phyloP scores from a whole-genome alignment of 1,284 basidiomycete species.

The Marasmius sp. region DNA sequence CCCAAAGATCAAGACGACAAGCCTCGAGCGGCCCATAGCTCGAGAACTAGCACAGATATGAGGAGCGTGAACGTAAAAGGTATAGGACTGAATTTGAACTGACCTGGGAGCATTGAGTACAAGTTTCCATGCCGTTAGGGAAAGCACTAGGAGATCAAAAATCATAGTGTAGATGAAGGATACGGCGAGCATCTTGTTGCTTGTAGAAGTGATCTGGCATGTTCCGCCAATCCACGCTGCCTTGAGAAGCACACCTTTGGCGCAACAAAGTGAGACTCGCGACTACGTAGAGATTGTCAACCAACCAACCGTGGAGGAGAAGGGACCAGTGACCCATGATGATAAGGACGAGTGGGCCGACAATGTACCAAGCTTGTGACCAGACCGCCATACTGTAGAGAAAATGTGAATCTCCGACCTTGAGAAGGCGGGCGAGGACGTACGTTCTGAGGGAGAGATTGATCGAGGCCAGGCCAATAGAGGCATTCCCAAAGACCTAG shows the following conservation, averaged over 20 bases:
- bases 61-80: neutral
- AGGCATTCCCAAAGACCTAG: constrained; percentile 58
- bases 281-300: neutral
- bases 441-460: constrained; percentile 79
- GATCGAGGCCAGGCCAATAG: constrained; percentile 75
- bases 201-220: constrained; percentile 56
- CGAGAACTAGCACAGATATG: constrained; percentile 16
- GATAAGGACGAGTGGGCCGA: constrained; percentile 51
- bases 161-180: constrained; percentile 73
- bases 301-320: constrained; percentile 61
- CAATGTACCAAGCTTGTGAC: constrained; percentile 61
- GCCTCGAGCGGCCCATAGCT: constrained; percentile 43
- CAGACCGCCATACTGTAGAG: constrained; percentile 63
- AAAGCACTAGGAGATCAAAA: constrained; percentile 66
- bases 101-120: constrained; percentile 25
- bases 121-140: constrained; percentile 63
- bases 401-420: neutral
- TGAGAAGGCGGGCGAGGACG: constrained; percentile 24
- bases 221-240: constrained; percentile 51
- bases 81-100: neutral
- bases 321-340: constrained; percentile 78
- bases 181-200: constrained; percentile 57
- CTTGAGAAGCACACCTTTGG: constrained; percentile 52
- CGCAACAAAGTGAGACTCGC: neutral
- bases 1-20: constrained; percentile 64